Conservation (phyloP, 2,329 filamentous ascomycete genomes). For the Cladorrhinum sp. region DNA sequence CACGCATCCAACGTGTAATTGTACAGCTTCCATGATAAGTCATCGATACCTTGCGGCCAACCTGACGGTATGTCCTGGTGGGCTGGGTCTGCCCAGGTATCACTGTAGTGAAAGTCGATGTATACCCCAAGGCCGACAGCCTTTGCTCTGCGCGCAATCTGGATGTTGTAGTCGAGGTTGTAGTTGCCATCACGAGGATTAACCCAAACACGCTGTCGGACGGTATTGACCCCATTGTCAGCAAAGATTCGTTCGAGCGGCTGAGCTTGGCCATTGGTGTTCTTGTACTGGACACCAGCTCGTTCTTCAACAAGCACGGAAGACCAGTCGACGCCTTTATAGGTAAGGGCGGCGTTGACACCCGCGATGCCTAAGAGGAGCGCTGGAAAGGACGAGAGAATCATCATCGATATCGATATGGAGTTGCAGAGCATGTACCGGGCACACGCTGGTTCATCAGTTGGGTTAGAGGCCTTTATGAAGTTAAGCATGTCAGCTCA, state of each 20-base stretch:
- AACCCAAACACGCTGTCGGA: slow-evolving; percentile 71
- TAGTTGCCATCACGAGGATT: slow-evolving; percentile 63
- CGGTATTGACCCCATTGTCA: slow-evolving; percentile 62
- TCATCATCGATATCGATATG: slow-evolving; percentile 10
- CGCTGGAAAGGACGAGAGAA: slow-evolving; percentile 16
- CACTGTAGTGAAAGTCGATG: slow-evolving; percentile 30
- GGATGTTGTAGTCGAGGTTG: slow-evolving; percentile 67
- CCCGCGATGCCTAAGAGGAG: slow-evolving; percentile 21
- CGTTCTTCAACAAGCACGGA: slow-evolving; percentile 63
- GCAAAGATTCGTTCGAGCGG: slow-evolving; percentile 62
- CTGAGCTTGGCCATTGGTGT: slow-evolving; percentile 47
- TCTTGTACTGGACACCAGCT: slow-evolving; percentile 60
- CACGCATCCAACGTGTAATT: slow-evolving; percentile 64
- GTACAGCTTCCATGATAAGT: slow-evolving; percentile 61
- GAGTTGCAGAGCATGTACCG: background rate
- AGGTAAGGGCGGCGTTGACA: slow-evolving; percentile 46
- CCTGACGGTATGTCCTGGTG: slow-evolving; percentile 61
- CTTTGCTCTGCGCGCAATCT: slow-evolving; percentile 62
- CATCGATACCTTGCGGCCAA: slow-evolving; percentile 60
- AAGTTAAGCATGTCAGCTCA: background rate
- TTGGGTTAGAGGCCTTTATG: background rate
- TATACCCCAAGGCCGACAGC: slow-evolving; percentile 59
- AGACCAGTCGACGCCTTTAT: slow-evolving; percentile 69
- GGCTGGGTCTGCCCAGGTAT: slow-evolving; percentile 60
- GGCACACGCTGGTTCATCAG: background rate